Percentiles rank a stretch among this genome's conserved stretches.
These are phyloP conservation scores for Oropetium thomaeum DNA, from an alignment of 176 grass and related monocot genomes.

Conservation along the genomic window DNA sequence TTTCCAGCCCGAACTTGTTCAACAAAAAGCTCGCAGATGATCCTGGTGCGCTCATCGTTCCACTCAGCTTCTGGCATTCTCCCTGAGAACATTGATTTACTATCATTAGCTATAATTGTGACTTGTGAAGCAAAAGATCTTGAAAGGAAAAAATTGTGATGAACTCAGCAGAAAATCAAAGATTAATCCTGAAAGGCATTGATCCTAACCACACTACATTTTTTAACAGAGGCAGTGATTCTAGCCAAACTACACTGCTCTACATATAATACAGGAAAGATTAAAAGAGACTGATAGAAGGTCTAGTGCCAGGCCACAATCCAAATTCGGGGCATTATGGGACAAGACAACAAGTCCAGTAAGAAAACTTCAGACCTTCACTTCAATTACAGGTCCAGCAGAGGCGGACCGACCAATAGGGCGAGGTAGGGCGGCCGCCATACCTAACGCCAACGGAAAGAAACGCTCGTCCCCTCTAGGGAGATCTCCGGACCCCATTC, in stretches of 20 bases:
- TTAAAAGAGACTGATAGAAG: not conserved
- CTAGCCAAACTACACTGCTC: not conserved
- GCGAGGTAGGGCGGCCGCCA: too few relatives aligned
- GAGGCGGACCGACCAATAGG: too few relatives aligned
- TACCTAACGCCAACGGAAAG: too few relatives aligned
- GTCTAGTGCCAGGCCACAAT: not conserved
- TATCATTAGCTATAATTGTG: not conserved
- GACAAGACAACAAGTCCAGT: not conserved
- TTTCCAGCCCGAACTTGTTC: constrained; percentile 41
- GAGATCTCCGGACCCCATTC: too few relatives aligned
- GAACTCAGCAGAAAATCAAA: not conserved
- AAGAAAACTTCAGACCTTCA: not conserved
- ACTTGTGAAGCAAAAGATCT: not conserved
- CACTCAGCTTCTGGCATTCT: constrained; percentile 49
- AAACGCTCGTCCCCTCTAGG: too few relatives aligned
- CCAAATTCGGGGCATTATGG: not conserved
- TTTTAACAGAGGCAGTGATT: not conserved
- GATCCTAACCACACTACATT: not conserved
- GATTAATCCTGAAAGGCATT: not conserved
- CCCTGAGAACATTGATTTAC: not conserved
- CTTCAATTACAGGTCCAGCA: not conserved
- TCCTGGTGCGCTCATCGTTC: constrained; percentile 42
- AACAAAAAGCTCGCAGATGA: constrained; percentile 41
- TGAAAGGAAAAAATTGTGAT: not conserved
- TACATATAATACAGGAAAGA: not conserved